phyloP scores from a whole-genome alignment of 73 alveolate genomes.

The Halteria grandinella region DNA sequence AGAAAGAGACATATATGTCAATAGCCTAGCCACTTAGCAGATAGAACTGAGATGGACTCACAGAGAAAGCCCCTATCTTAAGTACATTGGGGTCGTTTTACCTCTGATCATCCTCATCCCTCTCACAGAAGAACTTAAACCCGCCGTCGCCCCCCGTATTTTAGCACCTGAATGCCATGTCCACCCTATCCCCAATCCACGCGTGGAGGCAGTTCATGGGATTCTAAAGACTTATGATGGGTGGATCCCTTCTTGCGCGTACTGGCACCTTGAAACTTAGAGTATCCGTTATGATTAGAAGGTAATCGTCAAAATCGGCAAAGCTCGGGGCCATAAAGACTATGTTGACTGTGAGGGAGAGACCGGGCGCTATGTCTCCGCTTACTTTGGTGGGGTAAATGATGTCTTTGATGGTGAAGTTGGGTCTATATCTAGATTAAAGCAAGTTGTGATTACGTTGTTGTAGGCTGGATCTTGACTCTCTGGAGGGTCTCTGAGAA shows the following conservation, averaged over 20 bases:
- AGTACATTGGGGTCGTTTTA: slow-evolving; percentile 21
- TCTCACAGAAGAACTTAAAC: slow-evolving; percentile 72
- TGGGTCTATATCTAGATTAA: slow-evolving; percentile 56
- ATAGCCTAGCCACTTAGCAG: slow-evolving; percentile 81
- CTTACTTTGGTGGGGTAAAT: slow-evolving; percentile 82
- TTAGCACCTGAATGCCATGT: slow-evolving; percentile 72
- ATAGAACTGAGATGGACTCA: slow-evolving; percentile 83
- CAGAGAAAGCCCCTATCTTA: slow-evolving; percentile 74
- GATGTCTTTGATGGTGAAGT: slow-evolving; percentile 80
- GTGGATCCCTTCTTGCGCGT: slow-evolving; percentile 84
- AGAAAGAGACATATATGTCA: slow-evolving; percentile 74
- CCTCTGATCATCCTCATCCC: slow-evolving; percentile 57
- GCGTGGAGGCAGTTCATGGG: slow-evolving; percentile 83
- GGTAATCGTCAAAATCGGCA: slow-evolving; percentile 88
- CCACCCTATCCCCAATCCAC: slow-evolving; percentile 81
- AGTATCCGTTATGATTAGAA: slow-evolving; percentile 81
- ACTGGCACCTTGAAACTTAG: slow-evolving; percentile 84
- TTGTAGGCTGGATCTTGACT: slow-evolving; percentile 73
- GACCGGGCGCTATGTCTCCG: slow-evolving; percentile 91
- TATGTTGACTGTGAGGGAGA: no score
- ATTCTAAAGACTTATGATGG: slow-evolving; percentile 72
- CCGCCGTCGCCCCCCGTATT: slow-evolving; percentile 90
- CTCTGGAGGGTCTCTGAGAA: slow-evolving; percentile 74
- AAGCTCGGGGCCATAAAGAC: slow-evolving; percentile 88
- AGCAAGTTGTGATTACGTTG: slow-evolving; percentile 34